Conservation (phyloP, 169 alveolate species). For the Cryptosporidium baileyi region DNA sequence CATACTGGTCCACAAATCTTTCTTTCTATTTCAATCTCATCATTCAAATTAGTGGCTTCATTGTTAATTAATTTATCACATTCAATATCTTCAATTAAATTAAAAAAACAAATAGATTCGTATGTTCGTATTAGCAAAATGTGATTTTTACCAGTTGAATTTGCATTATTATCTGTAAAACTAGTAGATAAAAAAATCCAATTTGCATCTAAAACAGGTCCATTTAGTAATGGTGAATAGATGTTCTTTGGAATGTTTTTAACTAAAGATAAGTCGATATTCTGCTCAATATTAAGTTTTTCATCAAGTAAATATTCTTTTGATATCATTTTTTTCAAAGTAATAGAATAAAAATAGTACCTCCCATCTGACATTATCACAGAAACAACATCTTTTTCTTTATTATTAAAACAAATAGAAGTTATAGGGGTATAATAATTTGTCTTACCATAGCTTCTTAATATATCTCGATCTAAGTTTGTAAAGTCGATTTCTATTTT, state of each 20-base stretch:
- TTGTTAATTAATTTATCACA: background rate
- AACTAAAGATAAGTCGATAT: background rate
- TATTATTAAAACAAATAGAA: conserved; percentile 19
- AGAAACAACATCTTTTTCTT: conserved; percentile 17
- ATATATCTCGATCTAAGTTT: background rate
- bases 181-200: background rate
- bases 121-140: background rate
- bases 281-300: background rate
- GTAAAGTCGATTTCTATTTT: conserved; percentile 14
- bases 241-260: conserved; percentile 1
- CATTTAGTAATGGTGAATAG: conserved; percentile 41
- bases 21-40: background rate
- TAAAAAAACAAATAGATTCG: background rate
- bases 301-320: background rate
- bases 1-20: conserved; percentile 59
- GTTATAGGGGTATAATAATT: conserved; percentile 34
- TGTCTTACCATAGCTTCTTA: background rate
- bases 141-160: background rate
- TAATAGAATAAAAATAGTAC: conserved; percentile 22
- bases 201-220: conserved; percentile 12
- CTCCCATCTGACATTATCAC: conserved; percentile 49
- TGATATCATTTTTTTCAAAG: conserved; percentile 2
- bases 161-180: background rate
- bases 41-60: background rate
- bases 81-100: background rate